Evolutionary conservation across 2,329 filamentous ascomycete genomes (phyloP), one percentile per base, ranked within the genome.

Genomic region (Xylariales sp.): DNA sequence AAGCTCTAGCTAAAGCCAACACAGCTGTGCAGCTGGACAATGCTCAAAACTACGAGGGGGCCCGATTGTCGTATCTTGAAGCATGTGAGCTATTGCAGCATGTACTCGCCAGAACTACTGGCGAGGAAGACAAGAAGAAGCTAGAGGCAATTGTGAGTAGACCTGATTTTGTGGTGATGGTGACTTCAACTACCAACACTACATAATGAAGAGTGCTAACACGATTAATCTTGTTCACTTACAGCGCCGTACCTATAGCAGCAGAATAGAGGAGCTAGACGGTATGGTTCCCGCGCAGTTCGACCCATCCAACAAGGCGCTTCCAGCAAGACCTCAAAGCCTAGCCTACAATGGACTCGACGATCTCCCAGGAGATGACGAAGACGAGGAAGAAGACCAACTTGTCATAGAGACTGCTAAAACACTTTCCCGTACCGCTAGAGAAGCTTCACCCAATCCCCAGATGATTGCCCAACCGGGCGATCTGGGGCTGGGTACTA

Each of bases 11-110:
- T 57, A 95, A 96, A 65, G 93, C 93, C 34, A 96, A 98, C 56
- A 91, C 88, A 11, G 93, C 93, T 16, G 93, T 98, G 18, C 77
- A 96, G 49, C 76, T 98, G 28, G 93, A 98, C 64, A 97, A 96
- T 74, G 89, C 88, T 12, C 87, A 93, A 54, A 95, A 97, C 55
- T 91, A 93, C 46, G 87, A 91, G 58, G 89, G 88, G 28, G 93
- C 93, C 14, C 83, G 94, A 56, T 80, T 88, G 53, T 89, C 91
- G 12, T 98, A 98, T 58, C 73, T 78, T 10, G 93, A 98, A 63
- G 93, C 94, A 4, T 98, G 93, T 57, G 78, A 83, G 39, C 70
- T 98, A 42, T 67, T 98, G 38, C 84, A 91, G 49, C 83, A 94
- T 53, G 93, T 98, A 5, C 85, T 98, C 66, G 69, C 83, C 40